Percentiles rank a stretch among this genome's conserved stretches.
These are phyloP conservation scores for Peterozyma xylosa DNA, from an alignment of 805 yeast genomes.

Conservation along the genomic window DNA sequence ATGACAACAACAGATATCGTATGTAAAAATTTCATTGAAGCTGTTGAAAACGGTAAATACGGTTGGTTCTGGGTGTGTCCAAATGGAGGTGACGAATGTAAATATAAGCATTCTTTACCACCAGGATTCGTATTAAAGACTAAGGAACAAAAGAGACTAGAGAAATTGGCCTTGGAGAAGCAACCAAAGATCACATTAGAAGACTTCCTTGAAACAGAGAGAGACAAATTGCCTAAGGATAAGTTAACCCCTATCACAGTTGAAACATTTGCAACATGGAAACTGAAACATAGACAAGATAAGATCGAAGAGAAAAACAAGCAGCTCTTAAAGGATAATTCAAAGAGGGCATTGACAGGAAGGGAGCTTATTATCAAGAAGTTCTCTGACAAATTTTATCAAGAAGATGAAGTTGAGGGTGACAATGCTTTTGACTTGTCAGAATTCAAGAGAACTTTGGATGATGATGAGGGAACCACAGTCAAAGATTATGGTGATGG, in stretches of 20 bases:
- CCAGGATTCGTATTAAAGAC: slow-evolving; percentile 96
- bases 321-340: slow-evolving; percentile 17
- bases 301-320: slow-evolving; percentile 27
- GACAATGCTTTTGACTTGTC: slow-evolving; percentile 51
- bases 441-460: slow-evolving; percentile 46
- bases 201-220: slow-evolving; percentile 91
- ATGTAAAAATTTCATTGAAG: slow-evolving; percentile 91
- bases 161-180: slow-evolving; percentile 72
- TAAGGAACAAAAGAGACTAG: slow-evolving; percentile 88
- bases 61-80: slow-evolving; percentile 99
- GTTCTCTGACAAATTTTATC: slow-evolving; percentile 46
- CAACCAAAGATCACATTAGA: slow-evolving; percentile 91
- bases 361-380: slow-evolving; percentile 59
- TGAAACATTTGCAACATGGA: slow-evolving; percentile 80
- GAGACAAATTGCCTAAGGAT: slow-evolving; percentile 70
- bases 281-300: slow-evolving; percentile 54
- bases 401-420: slow-evolving; percentile 40
- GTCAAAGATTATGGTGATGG: slow-evolving; percentile 77
- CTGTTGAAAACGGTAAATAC: slow-evolving; percentile 94
- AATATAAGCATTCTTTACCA: slow-evolving; percentile 91
- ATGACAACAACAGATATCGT: slow-evolving; percentile 91
- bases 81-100: slow-evolving; percentile 86
- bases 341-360: slow-evolving; percentile 53
- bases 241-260: slow-evolving; percentile 81
- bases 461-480: slow-evolving; percentile 35